These are phyloP conservation scores for Paraphaeosphaeria minitans DNA, from an alignment of 2,329 filamentous ascomycete genomes.

Conservation along the genomic window DNA sequence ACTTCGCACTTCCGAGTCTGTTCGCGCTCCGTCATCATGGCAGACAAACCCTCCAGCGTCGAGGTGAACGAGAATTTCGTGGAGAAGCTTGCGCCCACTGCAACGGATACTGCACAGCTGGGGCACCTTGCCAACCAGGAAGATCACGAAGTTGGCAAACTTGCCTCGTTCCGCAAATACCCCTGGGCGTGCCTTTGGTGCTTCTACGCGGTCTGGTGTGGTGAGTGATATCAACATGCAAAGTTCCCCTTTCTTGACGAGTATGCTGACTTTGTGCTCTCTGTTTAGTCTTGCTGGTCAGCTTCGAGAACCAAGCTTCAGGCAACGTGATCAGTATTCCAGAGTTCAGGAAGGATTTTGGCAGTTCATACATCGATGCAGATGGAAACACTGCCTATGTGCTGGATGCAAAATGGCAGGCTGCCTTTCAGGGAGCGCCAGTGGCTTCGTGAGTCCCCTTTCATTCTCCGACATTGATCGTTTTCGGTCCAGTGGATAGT, in stretches of 20 bases:
- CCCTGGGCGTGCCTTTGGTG: conserved; percentile 45
- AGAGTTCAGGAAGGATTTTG: conserved; percentile 54
- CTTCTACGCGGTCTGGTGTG: conserved; percentile 48
- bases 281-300: conserved; percentile 41
- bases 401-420: conserved; percentile 52
- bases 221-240: no score
- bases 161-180: conserved; percentile 31
- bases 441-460: conserved; percentile 42
- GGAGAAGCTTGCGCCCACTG: conserved; percentile 16
- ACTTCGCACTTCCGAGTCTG: background rate
- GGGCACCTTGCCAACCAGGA: conserved; percentile 26
- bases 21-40: conserved; percentile 1
- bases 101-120: conserved; percentile 18
- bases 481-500: background rate
- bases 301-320: conserved; percentile 51
- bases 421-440: conserved; percentile 51
- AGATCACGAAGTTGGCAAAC: conserved; percentile 31
- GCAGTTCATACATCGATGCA: conserved; percentile 30
- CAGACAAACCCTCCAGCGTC: conserved; percentile 16
- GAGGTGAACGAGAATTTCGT: conserved; percentile 22
- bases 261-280: no score
- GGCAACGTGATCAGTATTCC: conserved; percentile 53
- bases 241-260: no score
- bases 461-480: no score
- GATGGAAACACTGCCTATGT: conserved; percentile 46